Conservation (phyloP, 108 stramenopile species). For the Pseudonitzschia multistriata region DNA sequence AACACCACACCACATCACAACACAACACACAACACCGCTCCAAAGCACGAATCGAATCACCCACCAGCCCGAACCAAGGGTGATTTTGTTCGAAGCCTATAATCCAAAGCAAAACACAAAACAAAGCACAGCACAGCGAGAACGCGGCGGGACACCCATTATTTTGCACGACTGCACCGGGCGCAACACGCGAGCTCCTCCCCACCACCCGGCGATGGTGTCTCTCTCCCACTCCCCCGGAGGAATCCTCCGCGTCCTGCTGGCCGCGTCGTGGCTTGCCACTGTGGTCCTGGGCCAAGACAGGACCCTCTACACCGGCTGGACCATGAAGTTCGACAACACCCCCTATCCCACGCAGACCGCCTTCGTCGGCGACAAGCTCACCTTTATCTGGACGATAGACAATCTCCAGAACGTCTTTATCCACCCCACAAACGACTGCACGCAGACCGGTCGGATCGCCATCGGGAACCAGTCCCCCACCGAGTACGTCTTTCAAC, state of each 20-base stretch:
- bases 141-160: too few relatives aligned
- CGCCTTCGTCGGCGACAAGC: background rate
- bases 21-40: too few relatives aligned
- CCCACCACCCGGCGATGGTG: background rate
- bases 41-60: too few relatives aligned
- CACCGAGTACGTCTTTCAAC: constrained; percentile 1
- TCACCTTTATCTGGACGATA: constrained; percentile 12
- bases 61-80: too few relatives aligned
- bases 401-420: constrained; percentile 10
- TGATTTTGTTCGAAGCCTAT: too few relatives aligned
- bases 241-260: background rate
- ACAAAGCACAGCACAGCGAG: too few relatives aligned
- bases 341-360: background rate
- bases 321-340: constrained; percentile 8
- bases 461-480: background rate
- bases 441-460: constrained; percentile 1
- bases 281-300: background rate
- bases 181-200: background rate
- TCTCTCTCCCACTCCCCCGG: background rate
- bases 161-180: background rate
- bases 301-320: constrained; percentile 9
- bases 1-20: too few relatives aligned
- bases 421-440: constrained; percentile 9
- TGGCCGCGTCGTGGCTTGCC: background rate
- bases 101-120: too few relatives aligned